Evolutionary conservation across 1,284 basidiomycete species (phyloP).

Genomic region (Gomphus sp.): DNA sequence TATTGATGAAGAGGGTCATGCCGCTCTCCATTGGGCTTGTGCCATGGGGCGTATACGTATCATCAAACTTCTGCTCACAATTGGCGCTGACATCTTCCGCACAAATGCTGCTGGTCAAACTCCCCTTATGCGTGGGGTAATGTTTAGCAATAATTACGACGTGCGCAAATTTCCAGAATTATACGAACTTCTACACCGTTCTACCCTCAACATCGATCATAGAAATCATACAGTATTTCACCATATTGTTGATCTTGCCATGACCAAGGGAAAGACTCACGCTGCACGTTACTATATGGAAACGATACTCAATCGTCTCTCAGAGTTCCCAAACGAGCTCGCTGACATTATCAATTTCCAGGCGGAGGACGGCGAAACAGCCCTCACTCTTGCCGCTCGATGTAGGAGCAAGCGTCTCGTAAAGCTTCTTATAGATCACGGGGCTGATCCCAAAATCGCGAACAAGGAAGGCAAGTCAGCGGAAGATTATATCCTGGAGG

Average conservation of each 20-base stretch:
- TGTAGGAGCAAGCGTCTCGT: conserved; percentile 96
- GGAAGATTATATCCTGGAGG: conserved; percentile 98
- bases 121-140: conserved; percentile 96
- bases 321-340: conserved; percentile 95
- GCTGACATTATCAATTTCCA: conserved; percentile 99
- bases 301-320: conserved; percentile 80
- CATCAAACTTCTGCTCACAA: conserved; percentile 89
- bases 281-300: conserved; percentile 99
- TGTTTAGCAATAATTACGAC: conserved; percentile 99
- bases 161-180: conserved; percentile 98
- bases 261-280: conserved; percentile 96
- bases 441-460: conserved; percentile 91
- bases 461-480: conserved; percentile 96
- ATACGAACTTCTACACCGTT: conserved; percentile 93
- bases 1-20: conserved; percentile 98
- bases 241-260: conserved; percentile 97
- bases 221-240: conserved; percentile 98
- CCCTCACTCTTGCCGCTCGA: conserved; percentile 92
- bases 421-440: conserved; percentile 92
- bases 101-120: conserved; percentile 97
- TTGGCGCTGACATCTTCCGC: conserved; percentile 95
- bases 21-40: conserved; percentile 96
- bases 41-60: conserved; percentile 98
- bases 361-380: conserved; percentile 98
- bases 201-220: conserved; percentile 98